phyloP scores from a whole-genome alignment of 2,329 filamentous ascomycete species.

The Verticillium alfalfae region DNA sequence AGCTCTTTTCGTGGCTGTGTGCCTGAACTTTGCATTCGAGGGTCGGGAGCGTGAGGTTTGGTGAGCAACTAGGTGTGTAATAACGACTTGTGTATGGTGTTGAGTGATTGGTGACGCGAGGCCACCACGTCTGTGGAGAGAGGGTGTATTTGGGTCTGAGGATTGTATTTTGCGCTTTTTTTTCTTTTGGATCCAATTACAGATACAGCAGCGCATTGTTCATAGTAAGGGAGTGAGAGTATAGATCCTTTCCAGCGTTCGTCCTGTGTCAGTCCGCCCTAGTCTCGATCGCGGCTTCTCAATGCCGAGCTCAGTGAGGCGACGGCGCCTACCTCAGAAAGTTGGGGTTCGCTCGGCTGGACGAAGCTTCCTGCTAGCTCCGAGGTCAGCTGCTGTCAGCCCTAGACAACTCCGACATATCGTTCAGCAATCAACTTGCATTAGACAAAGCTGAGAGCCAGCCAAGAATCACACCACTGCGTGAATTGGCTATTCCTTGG shows the following conservation, averaged over 20 bases:
- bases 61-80: constrained; percentile 24
- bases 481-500: background rate
- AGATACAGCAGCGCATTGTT: background rate
- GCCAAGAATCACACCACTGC: background rate
- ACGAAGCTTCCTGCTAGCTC: background rate
- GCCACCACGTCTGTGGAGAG: background rate
- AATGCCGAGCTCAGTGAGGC: background rate
- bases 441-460: background rate
- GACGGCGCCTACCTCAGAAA: background rate
- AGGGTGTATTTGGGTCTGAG: background rate
- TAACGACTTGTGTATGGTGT: background rate
- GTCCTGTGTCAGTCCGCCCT: background rate
- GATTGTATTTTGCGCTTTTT: background rate
- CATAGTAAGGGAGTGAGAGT: background rate
- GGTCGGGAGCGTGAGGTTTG: constrained; percentile 55
- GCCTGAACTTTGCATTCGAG: constrained; percentile 75
- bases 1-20: constrained; percentile 67
- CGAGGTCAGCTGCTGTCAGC: background rate
- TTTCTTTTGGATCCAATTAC: background rate
- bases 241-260: background rate
- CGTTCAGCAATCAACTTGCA: background rate
- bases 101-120: background rate
- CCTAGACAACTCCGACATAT: background rate
- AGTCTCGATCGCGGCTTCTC: background rate
- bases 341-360: background rate